Percentiles rank a stretch among this genome's conserved stretches.
phyloP scores from a whole-genome alignment of 2,329 filamentous ascomycete species.

The Cordyceps cateniannulata region DNA sequence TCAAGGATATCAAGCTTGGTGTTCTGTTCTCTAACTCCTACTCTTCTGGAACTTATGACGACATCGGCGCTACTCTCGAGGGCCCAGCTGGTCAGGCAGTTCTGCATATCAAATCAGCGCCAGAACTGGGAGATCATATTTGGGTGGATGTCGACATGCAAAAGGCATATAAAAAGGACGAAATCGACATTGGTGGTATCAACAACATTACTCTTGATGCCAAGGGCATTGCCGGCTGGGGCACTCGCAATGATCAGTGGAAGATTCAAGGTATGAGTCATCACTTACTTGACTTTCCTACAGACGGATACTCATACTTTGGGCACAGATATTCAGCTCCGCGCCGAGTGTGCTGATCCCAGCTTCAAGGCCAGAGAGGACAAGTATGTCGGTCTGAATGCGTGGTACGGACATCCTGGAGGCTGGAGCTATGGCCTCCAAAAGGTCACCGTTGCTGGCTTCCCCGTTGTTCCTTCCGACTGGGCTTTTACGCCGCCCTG shows the following conservation, averaged over 20 bases:
- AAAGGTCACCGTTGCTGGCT: not conserved
- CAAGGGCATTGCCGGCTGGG: not conserved
- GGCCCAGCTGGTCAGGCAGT: not conserved
- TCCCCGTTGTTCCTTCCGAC: not conserved
- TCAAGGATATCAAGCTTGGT: not conserved
- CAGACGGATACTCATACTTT: not conserved
- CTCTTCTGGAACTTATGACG: not conserved
- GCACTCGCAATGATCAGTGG: not conserved
- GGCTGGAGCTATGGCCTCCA: not conserved
- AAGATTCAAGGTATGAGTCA: not conserved
- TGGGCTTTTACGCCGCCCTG: not conserved
- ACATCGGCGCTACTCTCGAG: not conserved
- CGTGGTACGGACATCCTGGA: not conserved
- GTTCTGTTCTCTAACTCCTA: not conserved
- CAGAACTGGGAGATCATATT: not conserved
- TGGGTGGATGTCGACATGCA: not conserved
- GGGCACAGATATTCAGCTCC: not conserved
- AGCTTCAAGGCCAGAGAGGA: not conserved
- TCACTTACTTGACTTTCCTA: not conserved
- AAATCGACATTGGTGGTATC: not conserved
- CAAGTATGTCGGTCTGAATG: not conserved
- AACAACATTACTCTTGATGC: not conserved
- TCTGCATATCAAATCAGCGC: not conserved
- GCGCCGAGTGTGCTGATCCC: not conserved
- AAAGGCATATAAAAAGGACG: not conserved